Percentiles rank a stretch among this genome's conserved stretches.
phyloP scores from a whole-genome alignment of 306 rosid genomes.

The Biancaea sappan region DNA sequence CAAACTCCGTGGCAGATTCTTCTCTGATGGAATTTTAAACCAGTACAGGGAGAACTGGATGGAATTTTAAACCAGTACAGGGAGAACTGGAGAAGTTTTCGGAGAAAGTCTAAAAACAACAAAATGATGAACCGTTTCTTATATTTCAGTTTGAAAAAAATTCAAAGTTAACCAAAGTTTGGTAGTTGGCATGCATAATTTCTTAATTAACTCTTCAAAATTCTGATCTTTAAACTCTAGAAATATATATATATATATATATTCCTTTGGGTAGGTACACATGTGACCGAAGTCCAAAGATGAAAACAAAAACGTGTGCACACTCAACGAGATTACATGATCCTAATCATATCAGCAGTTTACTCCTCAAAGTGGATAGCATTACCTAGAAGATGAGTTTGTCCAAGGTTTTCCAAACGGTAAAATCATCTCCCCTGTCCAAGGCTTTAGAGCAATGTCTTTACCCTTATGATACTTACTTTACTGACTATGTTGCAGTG shows the following conservation, averaged over 20 bases:
- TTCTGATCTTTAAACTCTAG: too few relatives aligned
- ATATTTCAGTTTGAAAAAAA: not conserved
- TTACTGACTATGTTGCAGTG: conserved; percentile 34
- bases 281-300: not conserved
- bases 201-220: too few relatives aligned
- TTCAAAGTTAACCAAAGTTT: too few relatives aligned
- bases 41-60: not conserved
- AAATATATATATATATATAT: too few relatives aligned
- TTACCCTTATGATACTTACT: conserved; percentile 14
- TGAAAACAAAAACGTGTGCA: not conserved
- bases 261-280: not conserved
- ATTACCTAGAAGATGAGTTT: too few relatives aligned
- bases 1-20: not conserved
- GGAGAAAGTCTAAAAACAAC: not conserved
- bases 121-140: not conserved
- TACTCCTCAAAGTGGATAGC: too few relatives aligned
- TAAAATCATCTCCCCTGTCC: too few relatives aligned
- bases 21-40: too few relatives aligned
- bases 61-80: not conserved
- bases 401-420: too few relatives aligned
- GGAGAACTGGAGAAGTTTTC: not conserved
- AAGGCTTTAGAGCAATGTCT: conserved; percentile 45
- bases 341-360: too few relatives aligned
- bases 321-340: not conserved
- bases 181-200: too few relatives aligned